Percentiles rank a stretch among this genome's conserved stretches.
Conservation (phyloP, 345 rosid species). For the Eucalyptus leucophloia region DNA sequence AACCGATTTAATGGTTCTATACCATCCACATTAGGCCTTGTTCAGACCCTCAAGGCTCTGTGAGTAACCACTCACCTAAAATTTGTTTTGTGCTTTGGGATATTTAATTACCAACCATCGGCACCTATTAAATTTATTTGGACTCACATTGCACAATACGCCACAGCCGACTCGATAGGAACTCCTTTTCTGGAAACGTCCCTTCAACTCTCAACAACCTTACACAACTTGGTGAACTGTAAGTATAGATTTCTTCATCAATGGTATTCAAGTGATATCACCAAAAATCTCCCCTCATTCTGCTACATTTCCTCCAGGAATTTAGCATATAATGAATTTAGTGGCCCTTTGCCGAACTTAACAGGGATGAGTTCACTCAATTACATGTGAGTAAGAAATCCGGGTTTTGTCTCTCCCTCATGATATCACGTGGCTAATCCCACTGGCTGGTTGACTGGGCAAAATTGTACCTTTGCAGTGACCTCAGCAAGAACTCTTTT, state of each 20-base stretch:
- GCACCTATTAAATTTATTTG: not conserved
- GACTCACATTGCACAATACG: not conserved
- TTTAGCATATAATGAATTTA: constrained; percentile 67
- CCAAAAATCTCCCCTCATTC: not conserved
- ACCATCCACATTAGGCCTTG: constrained; percentile 56
- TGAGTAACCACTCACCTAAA: constrained; percentile 26
- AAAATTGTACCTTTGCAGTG: constrained; percentile 32
- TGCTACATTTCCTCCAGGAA: constrained; percentile 29
- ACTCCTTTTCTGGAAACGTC: constrained; percentile 44
- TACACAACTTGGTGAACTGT: constrained; percentile 60
- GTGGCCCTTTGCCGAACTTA: constrained; percentile 76
- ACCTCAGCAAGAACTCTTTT: constrained; percentile 84
- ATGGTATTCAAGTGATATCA: not conserved
- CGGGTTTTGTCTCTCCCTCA: not conserved
- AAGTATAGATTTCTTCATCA: not conserved
- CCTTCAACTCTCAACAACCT: constrained; percentile 76
- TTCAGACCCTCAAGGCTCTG: constrained; percentile 91
- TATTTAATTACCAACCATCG: not conserved
- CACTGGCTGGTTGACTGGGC: not conserved
- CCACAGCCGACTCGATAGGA: constrained; percentile 89
- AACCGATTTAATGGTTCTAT: constrained; percentile 58
- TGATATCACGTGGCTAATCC: not conserved
- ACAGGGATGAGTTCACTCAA: constrained; percentile 48
- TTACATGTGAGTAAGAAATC: constrained; percentile 47
- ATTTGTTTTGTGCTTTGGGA: not conserved